Evolutionary conservation across 768 basidiomycete species (phyloP).

Genomic region (Russula ochroleuca): DNA sequence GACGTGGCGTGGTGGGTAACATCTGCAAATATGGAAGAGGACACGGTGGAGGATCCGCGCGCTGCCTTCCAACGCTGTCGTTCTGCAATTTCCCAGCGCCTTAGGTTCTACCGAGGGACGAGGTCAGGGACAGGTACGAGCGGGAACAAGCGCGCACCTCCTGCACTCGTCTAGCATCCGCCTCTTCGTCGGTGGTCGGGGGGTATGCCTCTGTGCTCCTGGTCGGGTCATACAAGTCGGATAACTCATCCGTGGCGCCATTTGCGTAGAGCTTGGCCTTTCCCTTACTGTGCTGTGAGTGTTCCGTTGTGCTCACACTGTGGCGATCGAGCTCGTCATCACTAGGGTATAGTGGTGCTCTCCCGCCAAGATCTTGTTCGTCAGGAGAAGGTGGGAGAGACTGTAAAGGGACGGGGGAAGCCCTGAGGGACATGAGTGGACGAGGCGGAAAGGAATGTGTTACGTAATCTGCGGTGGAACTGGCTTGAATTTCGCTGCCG

Average conservation of each 20-base stretch:
- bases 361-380: conserved; percentile 24
- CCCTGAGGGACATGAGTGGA: conserved; percentile 12
- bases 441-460: background rate
- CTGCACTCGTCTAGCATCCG: conserved; percentile 64
- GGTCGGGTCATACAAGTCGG: background rate
- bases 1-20: conserved; percentile 57
- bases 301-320: background rate
- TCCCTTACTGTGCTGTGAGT: conserved; percentile 17
- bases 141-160: conserved; percentile 48
- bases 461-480: background rate
- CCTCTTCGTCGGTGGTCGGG: conserved; percentile 59
- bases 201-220: conserved; percentile 46
- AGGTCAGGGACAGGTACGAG: conserved; percentile 3
- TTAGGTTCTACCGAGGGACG: conserved; percentile 54
- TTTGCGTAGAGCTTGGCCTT: conserved; percentile 17
- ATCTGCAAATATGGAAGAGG: conserved; percentile 50
- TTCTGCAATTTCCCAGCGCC: conserved; percentile 74
- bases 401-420: conserved; percentile 3
- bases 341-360: conserved; percentile 11
- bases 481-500: too few relatives aligned
- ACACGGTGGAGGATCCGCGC: conserved; percentile 46
- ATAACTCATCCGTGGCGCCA: conserved; percentile 12
- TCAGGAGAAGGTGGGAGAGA: conserved; percentile 19
- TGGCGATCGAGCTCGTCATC: conserved; percentile 12
- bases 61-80: conserved; percentile 69